phyloP scores from a whole-genome alignment of 1,284 basidiomycete genomes.

The Porodaedalea pini region DNA sequence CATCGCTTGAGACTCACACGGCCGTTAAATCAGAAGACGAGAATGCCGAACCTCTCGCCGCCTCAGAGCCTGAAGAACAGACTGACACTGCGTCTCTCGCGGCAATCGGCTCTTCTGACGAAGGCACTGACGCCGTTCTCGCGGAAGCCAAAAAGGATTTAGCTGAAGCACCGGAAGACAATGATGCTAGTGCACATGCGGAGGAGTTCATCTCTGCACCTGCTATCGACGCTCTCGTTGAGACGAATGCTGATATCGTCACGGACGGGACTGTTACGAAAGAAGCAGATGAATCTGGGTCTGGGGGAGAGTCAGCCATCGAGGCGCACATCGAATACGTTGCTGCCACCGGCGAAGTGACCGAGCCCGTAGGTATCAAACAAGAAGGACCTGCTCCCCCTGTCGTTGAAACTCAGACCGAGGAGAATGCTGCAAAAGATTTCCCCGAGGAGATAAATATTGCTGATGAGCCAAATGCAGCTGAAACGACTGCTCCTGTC shows the following conservation, averaged over 20 bases:
- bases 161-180: not conserved
- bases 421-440: constrained; percentile 2
- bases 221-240: not conserved
- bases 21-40: not conserved
- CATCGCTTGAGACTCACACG: not conserved
- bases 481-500: not conserved
- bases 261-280: not conserved
- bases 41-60: too few relatives aligned
- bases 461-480: not conserved
- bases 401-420: not conserved
- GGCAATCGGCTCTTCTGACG: too few relatives aligned
- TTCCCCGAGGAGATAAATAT: not conserved
- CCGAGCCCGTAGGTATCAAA: too few relatives aligned
- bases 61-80: too few relatives aligned
- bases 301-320: too few relatives aligned
- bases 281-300: too few relatives aligned
- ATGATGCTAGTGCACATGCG: not conserved
- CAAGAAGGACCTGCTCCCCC: constrained; percentile 2
- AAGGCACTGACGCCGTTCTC: too few relatives aligned
- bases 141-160: too few relatives aligned
- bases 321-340: too few relatives aligned
- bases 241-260: not conserved
- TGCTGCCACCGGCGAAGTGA: too few relatives aligned
- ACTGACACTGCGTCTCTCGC: too few relatives aligned
- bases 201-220: not conserved